phyloP scores from a whole-genome alignment of 768 basidiomycete species.

The Brasilioporus rufonigricans region DNA sequence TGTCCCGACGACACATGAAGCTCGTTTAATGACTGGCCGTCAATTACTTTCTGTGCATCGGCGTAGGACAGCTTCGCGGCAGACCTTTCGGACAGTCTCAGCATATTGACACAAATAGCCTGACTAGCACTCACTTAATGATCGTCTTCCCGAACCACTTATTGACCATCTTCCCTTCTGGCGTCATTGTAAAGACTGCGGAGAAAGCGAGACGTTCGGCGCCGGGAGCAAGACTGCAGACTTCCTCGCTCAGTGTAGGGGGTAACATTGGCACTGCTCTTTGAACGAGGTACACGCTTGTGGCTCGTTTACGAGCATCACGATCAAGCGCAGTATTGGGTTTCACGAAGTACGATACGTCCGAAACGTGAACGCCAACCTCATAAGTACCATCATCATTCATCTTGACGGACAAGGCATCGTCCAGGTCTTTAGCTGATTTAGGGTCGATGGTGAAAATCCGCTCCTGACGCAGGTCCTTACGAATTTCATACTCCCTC shows the following conservation, averaged over 20 bases:
- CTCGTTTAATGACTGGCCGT: conserved; percentile 59
- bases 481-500: conserved; percentile 81
- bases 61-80: conserved; percentile 81
- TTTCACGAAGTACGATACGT: conserved; percentile 94
- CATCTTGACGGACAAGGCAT: conserved; percentile 84
- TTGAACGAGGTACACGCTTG: conserved; percentile 95
- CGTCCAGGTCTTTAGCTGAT: conserved; percentile 89
- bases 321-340: conserved; percentile 97
- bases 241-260: conserved; percentile 85
- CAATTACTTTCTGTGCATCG: conserved; percentile 79
- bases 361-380: conserved; percentile 93
- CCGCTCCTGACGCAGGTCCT: conserved; percentile 81
- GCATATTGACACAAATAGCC: neutral
- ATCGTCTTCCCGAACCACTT: conserved; percentile 95
- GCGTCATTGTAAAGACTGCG: conserved; percentile 79
- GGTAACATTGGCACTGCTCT: conserved; percentile 97
- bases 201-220: conserved; percentile 92
- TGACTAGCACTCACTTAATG: conserved; percentile 61
- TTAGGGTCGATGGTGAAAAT: conserved; percentile 94
- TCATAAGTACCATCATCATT: conserved; percentile 94
- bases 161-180: conserved; percentile 76
- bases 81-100: conserved; percentile 51
- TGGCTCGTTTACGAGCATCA: conserved; percentile 95
- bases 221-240: conserved; percentile 88
- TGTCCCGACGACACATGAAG: conserved; percentile 59